A percentile compares a stretch with the other conserved stretches of the same genome.
These are phyloP conservation scores for Papiliotrema flavescens DNA, from an alignment of 1,284 basidiomycete genomes.

Conservation along the genomic window DNA sequence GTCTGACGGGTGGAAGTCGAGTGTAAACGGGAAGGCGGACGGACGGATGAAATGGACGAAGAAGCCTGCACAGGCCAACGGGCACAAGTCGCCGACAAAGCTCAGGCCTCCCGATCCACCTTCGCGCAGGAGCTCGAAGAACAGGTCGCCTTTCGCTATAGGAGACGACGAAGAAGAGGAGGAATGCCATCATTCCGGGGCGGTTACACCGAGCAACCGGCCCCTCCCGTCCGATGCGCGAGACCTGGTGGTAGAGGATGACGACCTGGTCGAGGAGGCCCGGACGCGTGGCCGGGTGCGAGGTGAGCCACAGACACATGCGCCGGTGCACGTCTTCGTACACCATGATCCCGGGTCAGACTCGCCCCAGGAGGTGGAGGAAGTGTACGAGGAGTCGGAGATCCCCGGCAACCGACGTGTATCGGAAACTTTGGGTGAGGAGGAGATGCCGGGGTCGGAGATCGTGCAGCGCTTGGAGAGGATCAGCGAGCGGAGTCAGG, in stretches of 20 bases:
- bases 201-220: background rate
- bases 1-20: conserved; percentile 17
- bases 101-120: background rate
- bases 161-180: conserved; percentile 1
- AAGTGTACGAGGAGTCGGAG: conserved; percentile 8
- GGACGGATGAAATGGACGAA: conserved; percentile 25
- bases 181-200: background rate
- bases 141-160: conserved; percentile 6
- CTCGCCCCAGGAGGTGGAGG: conserved; percentile 6
- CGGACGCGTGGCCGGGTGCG: conserved; percentile 25
- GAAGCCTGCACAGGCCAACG: conserved; percentile 8
- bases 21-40: conserved; percentile 6
- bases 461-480: conserved; percentile 11
- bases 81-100: background rate
- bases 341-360: conserved; percentile 12
- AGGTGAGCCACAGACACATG: conserved; percentile 40
- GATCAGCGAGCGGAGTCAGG: conserved; percentile 4
- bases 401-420: background rate
- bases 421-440: conserved; percentile 17
- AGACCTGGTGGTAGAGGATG: conserved; percentile 56
- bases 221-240: conserved; percentile 3
- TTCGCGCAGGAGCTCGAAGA: background rate
- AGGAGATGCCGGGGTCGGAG: conserved; percentile 23
- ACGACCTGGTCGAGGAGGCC: conserved; percentile 43
- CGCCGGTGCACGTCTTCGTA: conserved; percentile 29